Evolutionary conservation across 345 rosid species (phyloP), one percentile per base, ranked within the genome.

Genomic region (Nasturtium officinale): DNA sequence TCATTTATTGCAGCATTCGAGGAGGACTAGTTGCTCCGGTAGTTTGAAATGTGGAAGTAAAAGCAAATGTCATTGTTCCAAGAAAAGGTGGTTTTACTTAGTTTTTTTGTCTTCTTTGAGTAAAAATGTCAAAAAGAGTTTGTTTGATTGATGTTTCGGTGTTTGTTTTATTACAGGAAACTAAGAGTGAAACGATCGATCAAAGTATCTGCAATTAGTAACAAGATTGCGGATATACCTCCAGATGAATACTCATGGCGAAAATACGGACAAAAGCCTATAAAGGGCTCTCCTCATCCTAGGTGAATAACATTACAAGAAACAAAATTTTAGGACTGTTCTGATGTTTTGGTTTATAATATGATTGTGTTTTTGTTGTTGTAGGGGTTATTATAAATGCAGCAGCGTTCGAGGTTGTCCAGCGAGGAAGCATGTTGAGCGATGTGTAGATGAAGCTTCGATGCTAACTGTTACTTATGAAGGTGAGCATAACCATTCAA

Each of bases 161-260:
- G n/a, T 29, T 40, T 61, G 16, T 73, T 76, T 67, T 67, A 28
- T 67, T 67, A 28, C 51, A 87, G 96, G 82, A 89, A 87, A 82
- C 57, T 80, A 28, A 84, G 85, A 72, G 73, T 87, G 52, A 87
- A 85, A 74, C 76, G 89, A 76, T 74, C 92, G 2, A 87, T 89
- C 32, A 87, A 85, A 76, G 90, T 87, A 37, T 90, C 92, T 32
- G 92, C 96, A 23, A 84, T 89, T 6, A 89, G 96, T 67, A 87
- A 87, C 85, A 89, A 82, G 84, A 79, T 86, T 58, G 92, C 92
- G 3, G 90, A 89, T 82, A 73, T 89, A 68, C 96, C 96, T 56
- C 86, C 90, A 2, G 92, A 89, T 83, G 92, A 89, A 65, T 87
- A 79, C 23, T 85, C 92, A 9, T 89, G 96, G 96, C 83, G 92